These are phyloP conservation scores for Sporothrix euskadiensis DNA, from an alignment of 2,329 filamentous ascomycete genomes.

Conservation along the genomic window DNA sequence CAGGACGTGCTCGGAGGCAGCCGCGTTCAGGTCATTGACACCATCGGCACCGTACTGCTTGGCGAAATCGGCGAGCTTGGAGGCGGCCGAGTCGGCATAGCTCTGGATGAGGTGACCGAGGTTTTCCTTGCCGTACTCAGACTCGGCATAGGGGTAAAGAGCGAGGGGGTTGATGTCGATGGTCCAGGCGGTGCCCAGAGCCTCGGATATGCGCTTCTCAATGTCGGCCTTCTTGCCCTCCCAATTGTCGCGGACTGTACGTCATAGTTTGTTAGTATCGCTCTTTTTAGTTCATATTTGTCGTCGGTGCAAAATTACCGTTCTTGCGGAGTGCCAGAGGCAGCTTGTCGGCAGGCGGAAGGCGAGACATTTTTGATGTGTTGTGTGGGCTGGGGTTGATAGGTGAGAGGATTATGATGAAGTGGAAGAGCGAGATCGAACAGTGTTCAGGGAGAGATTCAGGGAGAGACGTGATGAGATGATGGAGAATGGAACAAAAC, in stretches of 20 bases:
- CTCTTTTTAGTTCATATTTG: not conserved
- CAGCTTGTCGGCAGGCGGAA: slow-evolving; percentile 52
- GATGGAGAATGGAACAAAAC: not conserved
- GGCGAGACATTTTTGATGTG: slow-evolving; percentile 32
- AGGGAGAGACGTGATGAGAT: not conserved
- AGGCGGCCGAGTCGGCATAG: slow-evolving; percentile 38
- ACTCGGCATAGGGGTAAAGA: slow-evolving; percentile 49
- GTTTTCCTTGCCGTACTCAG: slow-evolving; percentile 45
- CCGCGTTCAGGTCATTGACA: slow-evolving; percentile 48
- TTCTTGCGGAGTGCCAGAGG: slow-evolving; percentile 55
- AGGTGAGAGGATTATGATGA: not conserved
- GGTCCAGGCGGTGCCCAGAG: slow-evolving; percentile 52
- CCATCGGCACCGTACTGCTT: slow-evolving; percentile 39
- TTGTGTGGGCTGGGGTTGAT: not conserved
- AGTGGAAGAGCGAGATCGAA: not conserved
- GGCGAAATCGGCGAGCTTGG: slow-evolving; percentile 25
- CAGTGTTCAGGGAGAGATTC: not conserved
- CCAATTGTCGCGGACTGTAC: slow-evolving; percentile 56
- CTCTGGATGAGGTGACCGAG: slow-evolving; percentile 48
- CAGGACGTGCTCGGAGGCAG: slow-evolving; percentile 47
- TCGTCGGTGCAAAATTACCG: slow-evolving; percentile 39
- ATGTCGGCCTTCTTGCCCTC: slow-evolving; percentile 49
- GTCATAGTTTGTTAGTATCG: not conserved
- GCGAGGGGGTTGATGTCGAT: slow-evolving; percentile 50
- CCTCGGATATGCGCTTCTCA: slow-evolving; percentile 47